Conservation (phyloP, 768 basidiomycete genomes). For the Macrocybe gigantea region DNA sequence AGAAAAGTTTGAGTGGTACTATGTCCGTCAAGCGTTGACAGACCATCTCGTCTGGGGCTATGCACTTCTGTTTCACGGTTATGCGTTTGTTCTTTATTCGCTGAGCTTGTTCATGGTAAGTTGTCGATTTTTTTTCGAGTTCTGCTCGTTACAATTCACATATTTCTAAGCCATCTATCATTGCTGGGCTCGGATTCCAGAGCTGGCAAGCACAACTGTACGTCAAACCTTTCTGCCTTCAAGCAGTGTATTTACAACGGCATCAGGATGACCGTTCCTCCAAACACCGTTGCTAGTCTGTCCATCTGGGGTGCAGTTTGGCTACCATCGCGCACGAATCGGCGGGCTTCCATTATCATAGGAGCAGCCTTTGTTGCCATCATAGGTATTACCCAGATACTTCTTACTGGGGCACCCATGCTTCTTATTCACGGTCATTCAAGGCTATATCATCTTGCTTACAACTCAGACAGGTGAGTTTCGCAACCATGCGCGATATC, state of each 20-base stretch:
- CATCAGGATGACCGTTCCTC: conserved; percentile 52
- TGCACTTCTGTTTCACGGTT: conserved; percentile 55
- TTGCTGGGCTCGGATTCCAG: conserved; percentile 48
- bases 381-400: conserved; percentile 29
- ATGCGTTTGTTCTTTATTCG: conserved; percentile 53
- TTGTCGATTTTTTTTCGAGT: neutral
- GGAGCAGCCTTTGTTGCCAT: conserved; percentile 42
- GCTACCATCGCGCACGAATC: conserved; percentile 39
- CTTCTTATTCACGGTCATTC: neutral
- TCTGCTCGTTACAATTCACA: neutral
- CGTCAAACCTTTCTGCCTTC: conserved; percentile 7
- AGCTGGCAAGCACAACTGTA: conserved; percentile 60
- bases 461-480: conserved; percentile 37
- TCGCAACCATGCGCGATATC: neutral
- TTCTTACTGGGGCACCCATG: neutral
- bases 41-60: conserved; percentile 60
- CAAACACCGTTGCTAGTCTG: conserved; percentile 44
- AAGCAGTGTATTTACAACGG: neutral
- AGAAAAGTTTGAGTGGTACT: conserved; percentile 53
- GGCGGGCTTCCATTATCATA: conserved; percentile 50
- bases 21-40: conserved; percentile 47
- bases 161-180: conserved; percentile 47
- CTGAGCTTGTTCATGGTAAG: conserved; percentile 52
- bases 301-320: conserved; percentile 47
- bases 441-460: conserved; percentile 54